Conservation (phyloP, 768 basidiomycete species). For the Amanita subjunquillea region DNA sequence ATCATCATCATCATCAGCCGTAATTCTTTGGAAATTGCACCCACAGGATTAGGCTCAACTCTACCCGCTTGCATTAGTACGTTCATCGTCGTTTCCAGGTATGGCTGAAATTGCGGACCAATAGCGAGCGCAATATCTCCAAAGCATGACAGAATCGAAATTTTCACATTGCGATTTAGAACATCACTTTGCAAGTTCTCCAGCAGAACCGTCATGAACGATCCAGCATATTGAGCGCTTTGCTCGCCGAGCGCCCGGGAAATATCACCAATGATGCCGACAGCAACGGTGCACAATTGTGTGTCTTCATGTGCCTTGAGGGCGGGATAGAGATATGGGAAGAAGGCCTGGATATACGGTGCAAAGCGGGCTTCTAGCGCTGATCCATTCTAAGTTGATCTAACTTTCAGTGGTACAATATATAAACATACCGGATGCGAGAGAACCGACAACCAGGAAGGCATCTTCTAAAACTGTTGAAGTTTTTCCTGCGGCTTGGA, state of each 20-base stretch:
- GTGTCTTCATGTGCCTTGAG: slow-evolving; percentile 92
- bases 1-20: slow-evolving; percentile 1
- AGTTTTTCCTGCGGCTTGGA: slow-evolving; percentile 81
- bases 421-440: slow-evolving; percentile 54
- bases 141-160: slow-evolving; percentile 90
- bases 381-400: slow-evolving; percentile 11
- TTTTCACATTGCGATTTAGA: slow-evolving; percentile 91
- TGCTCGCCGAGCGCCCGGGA: slow-evolving; percentile 89
- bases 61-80: slow-evolving; percentile 87
- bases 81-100: slow-evolving; percentile 80
- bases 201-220: slow-evolving; percentile 88
- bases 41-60: slow-evolving; percentile 78
- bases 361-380: slow-evolving; percentile 73
- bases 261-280: slow-evolving; percentile 92
- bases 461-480: slow-evolving; percentile 95
- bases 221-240: slow-evolving; percentile 70
- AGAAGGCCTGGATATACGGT: slow-evolving; percentile 77
- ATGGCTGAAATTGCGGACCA: slow-evolving; percentile 78
- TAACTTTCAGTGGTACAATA: background rate
- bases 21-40: slow-evolving; percentile 14
- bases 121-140: slow-evolving; percentile 95
- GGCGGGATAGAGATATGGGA: slow-evolving; percentile 48
- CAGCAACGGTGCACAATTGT: slow-evolving; percentile 90
- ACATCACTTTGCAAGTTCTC: slow-evolving; percentile 88
- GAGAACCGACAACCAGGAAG: slow-evolving; percentile 85